Evolutionary conservation across 768 basidiomycete species (phyloP).

Genomic region (Boletus sp.): DNA sequence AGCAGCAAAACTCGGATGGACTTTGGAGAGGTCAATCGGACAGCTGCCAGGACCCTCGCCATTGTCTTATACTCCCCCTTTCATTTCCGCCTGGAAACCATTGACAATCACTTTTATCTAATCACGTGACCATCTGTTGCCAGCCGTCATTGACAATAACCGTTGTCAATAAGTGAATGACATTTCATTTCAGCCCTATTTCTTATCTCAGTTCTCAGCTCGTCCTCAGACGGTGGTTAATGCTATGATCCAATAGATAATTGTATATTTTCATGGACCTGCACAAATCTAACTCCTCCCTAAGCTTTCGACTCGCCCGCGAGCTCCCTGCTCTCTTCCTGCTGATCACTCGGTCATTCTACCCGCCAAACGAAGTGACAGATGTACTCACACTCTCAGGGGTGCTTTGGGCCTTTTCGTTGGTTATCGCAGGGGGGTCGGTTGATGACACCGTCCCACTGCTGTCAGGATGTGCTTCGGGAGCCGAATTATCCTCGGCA

Average conservation of each 20-base stretch:
- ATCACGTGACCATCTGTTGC: no score
- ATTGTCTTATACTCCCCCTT: slow-evolving; percentile 10
- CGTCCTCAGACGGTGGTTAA: no score
- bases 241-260: not conserved
- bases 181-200: not conserved
- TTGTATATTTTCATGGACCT: not conserved
- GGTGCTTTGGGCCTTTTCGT: slow-evolving; percentile 4
- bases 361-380: not conserved
- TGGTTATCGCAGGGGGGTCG: slow-evolving; percentile 2
- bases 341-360: slow-evolving; percentile 5
- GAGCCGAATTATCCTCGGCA: not conserved
- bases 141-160: no score
- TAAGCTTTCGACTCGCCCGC: slow-evolving; percentile 10
- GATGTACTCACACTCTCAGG: slow-evolving; percentile 25
- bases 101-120: not conserved
- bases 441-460: not conserved
- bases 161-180: not conserved
- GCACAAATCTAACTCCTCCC: slow-evolving; percentile 1
- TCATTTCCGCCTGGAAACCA: not conserved
- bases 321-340: not conserved
- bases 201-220: not conserved
- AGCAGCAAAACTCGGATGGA: slow-evolving; percentile 7
- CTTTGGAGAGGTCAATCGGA: not conserved
- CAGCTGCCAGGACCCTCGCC: not conserved
- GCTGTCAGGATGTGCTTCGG: not conserved